Base-by-base conservation (phyloP, 2,329 filamentous ascomycete species). In the Ciborinia camelliae region DNA sequence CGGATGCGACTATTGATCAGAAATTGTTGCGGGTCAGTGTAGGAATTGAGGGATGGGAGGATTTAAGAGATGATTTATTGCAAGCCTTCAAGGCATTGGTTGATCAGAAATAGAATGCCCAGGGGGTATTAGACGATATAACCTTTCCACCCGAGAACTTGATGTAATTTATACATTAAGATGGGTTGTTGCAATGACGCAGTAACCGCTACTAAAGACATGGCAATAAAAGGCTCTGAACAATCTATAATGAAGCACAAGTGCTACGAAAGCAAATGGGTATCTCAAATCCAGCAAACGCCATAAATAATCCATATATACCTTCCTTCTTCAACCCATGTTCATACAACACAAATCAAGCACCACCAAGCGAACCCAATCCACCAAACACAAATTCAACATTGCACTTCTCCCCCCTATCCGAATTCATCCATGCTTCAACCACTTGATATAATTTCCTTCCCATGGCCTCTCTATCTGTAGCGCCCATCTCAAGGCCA, bases 1-100 rank as follows among this genome's bases (percentile, higher is more conserved):
- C 87, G 66, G 95, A 99, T 80, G 72, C 77, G 3, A 81, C 76
- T 1, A 87, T 96, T 47, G 91, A 96, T 74, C 84, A 81, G 73
- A 81, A 85, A 65, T 76, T 98, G 75, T 73, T 97, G 76, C 81
- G 95, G 60, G 79, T 99, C 37, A 97, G 93, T 76, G 79, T 97
- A 41, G 95, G 95, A 0, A 84, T 97, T 39, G 95, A 99, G 80
- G 86, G 84, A 54, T 90, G 90, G 81, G 90, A 95, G 76, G 95
- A 98, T 78, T 75, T 99, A 74, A 86, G 83, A 76, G 83, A 83
- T 45, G 94, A 98, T 79, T 75, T 98, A 50, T 72, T 87, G 63
- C 81, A 83, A 67, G 92, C 84, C 0, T 87, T 94, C 64, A 80
- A 81, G 75, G 65, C 65, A 45, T 55, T 75, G 58, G 59, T 60